Percentiles rank a stretch among this genome's conserved stretches.
phyloP scores from a whole-genome alignment of 495 filamentous ascomycete genomes.

The Clohesyomyces aquaticus region DNA sequence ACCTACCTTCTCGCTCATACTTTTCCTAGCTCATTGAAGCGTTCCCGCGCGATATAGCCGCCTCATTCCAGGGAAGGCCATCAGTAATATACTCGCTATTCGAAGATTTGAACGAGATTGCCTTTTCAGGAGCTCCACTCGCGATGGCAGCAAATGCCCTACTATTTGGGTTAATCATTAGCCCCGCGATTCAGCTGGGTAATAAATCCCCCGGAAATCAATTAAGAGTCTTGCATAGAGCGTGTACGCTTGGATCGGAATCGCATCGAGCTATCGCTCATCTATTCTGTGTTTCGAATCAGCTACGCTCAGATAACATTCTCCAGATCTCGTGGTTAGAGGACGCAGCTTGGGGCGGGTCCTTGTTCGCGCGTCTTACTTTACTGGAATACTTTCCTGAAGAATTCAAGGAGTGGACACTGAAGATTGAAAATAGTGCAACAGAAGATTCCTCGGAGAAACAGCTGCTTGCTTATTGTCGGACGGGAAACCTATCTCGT shows the following conservation, averaged over 20 bases:
- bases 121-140: neutral
- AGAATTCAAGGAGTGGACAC: neutral
- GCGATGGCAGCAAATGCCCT: neutral
- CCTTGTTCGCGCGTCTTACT: neutral
- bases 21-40: neutral
- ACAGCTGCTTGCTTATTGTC: neutral
- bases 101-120: conserved; percentile 1
- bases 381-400: neutral
- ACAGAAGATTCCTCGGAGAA: neutral
- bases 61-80: neutral
- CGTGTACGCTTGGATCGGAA: neutral
- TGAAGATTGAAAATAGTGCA: neutral
- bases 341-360: neutral
- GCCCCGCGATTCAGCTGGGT: neutral
- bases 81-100: conserved; percentile 4
- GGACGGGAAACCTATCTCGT: neutral
- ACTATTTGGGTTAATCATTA: neutral
- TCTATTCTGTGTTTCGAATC: neutral
- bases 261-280: neutral
- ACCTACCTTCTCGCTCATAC: too few relatives aligned
- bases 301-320: neutral
- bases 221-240: neutral
- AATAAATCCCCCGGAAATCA: neutral
- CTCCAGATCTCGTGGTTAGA: neutral
- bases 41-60: neutral